Conservation (phyloP, 2,329 filamentous ascomycete species). For the Parastagonospora nodorum region DNA sequence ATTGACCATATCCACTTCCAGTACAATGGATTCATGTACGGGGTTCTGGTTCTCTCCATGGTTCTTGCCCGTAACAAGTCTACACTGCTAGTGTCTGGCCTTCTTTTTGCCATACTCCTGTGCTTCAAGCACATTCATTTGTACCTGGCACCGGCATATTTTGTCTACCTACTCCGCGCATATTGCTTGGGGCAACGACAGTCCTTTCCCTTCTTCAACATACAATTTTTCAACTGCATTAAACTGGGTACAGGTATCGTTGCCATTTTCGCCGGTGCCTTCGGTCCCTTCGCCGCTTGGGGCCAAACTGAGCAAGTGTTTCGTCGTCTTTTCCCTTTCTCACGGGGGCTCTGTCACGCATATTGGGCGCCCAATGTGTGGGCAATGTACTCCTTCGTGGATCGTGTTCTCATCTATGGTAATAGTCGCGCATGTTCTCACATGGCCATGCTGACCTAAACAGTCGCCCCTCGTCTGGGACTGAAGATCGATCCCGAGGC, state of each 20-base stretch:
- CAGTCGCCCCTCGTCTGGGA: constrained; percentile 81
- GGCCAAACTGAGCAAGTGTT: constrained; percentile 84
- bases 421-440: constrained; percentile 26
- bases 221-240: constrained; percentile 77
- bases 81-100: constrained; percentile 76
- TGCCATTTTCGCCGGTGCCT: constrained; percentile 75
- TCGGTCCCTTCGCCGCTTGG: constrained; percentile 85
- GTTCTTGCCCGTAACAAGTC: constrained; percentile 78
- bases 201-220: constrained; percentile 68
- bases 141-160: constrained; percentile 94
- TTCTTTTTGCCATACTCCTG: constrained; percentile 81
- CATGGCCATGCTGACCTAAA: constrained; percentile 12
- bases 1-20: constrained; percentile 99
- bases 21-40: constrained; percentile 98
- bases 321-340: constrained; percentile 89
- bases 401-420: constrained; percentile 83
- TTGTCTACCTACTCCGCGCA: constrained; percentile 84
- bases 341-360: constrained; percentile 89
- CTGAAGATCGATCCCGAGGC: constrained; percentile 74
- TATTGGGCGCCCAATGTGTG: constrained; percentile 99
- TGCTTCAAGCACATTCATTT: constrained; percentile 99
- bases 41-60: constrained; percentile 83
- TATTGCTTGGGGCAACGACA: constrained; percentile 85
- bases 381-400: constrained; percentile 93
- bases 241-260: constrained; percentile 79